Evolutionary conservation across 208 protist genomes (phyloP).

Genomic region (Phytomonas sp.): DNA sequence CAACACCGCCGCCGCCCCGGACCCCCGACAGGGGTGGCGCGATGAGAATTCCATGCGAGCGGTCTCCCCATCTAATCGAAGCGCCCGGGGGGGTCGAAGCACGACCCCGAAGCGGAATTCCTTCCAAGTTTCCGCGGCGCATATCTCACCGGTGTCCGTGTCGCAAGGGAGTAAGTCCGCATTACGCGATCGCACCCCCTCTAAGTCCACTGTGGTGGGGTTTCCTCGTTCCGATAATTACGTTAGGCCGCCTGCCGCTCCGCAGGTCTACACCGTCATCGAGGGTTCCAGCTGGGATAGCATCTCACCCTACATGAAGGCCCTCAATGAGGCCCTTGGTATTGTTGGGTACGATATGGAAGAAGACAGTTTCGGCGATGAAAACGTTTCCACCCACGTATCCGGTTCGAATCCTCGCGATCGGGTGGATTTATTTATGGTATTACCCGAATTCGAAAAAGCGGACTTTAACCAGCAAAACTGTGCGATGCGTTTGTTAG

Average conservation of each 20-base stretch:
- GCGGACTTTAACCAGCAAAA: conserved; percentile 16
- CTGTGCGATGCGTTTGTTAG: conserved; percentile 56
- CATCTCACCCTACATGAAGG: conserved; percentile 50
- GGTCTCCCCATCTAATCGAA: not conserved
- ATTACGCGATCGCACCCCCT: not conserved
- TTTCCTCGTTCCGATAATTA: not conserved
- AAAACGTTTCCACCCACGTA: not conserved
- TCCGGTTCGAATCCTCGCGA: not conserved
- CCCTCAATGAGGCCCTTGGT: conserved; percentile 68
- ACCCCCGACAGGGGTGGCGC: conserved; percentile 1
- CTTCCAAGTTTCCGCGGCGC: not conserved
- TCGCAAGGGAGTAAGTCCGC: not conserved
- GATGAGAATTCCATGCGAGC: not conserved
- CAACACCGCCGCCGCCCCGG: not conserved
- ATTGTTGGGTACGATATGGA: conserved; percentile 48
- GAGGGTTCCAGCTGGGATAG: conserved; percentile 39
- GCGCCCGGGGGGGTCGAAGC: not conserved
- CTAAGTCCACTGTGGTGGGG: not conserved
- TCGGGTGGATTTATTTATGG: not conserved
- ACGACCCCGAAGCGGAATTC: not conserved
- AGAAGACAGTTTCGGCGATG: conserved; percentile 14
- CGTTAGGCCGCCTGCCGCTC: not conserved
- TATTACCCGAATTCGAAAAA: not conserved
- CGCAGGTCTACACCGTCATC: conserved; percentile 33
- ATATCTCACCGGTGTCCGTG: not conserved